Base-by-base conservation (phyloP, 331 rosid species). In the Acacia concinna region DNA sequence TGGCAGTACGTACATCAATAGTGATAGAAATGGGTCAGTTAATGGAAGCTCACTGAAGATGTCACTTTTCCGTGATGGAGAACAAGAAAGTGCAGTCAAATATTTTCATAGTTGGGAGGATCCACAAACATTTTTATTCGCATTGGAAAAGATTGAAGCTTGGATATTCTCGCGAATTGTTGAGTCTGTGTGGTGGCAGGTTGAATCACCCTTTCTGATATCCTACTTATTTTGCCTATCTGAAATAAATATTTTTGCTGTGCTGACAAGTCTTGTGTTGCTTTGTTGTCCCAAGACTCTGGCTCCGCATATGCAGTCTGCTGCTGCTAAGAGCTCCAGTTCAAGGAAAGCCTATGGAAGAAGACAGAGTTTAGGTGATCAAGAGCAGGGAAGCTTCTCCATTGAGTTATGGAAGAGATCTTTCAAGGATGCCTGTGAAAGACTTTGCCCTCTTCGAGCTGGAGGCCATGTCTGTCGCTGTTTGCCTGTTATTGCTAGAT, bases 101-200 rank as follows among this genome's bases (percentile, higher is more conserved):
- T 23, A 43, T 51, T 46, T 31, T 51, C 84, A 70, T 51, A 65
- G 79, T 80, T 93, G 92, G 93, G 90, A 88, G 83, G 86, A 93
- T 49, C 88, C 91, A 3, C 80, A 84, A 69, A 79, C 78, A 68
- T 86, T 91, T 83, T 56, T 90, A 81, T 57, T 68, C 27, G 87
- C 95, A 54, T 79, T 93, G 89, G 91, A 91, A 86, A 91, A 88
- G 82, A 85, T 93, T 71, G 98, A 93, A 82, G 90, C 89, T 3
- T 93, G 98, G 98, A 88, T 93, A 76, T 93, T 93, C 87, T 85
- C 89, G 64, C 87, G 98, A 81, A 93, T 93, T 74, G 91, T 91
- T 21, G 97, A 93, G 86, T 93, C 98, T 69, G 91, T 93, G 72
- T 93, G 98, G 98, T 93, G 98, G 98, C 98, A 91, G 97, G 98